Percentiles rank a stretch among this genome's conserved stretches.
Evolutionary conservation across 2,329 filamentous ascomycete genomes (phyloP).

Genomic region (Myriosclerotinia duriaeana): DNA sequence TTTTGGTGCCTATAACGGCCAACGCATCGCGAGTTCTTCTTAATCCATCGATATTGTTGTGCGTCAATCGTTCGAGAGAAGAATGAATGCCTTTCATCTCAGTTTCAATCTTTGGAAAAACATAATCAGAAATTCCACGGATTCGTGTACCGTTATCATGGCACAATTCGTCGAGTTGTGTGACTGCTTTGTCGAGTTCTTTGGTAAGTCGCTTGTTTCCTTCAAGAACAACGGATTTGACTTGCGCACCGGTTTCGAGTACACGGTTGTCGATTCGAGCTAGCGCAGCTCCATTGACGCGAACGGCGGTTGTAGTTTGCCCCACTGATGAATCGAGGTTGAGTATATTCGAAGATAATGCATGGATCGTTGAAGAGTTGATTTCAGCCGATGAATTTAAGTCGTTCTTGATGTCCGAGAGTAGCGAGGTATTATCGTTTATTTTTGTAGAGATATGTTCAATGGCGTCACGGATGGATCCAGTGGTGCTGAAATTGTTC

Average conservation of each 20-base stretch:
- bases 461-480: slow-evolving; percentile 26
- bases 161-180: slow-evolving; percentile 29
- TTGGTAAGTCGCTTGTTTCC: slow-evolving; percentile 24
- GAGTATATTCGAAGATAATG: slow-evolving; percentile 23
- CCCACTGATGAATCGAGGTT: slow-evolving; percentile 21
- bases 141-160: slow-evolving; percentile 31
- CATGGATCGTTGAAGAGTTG: slow-evolving; percentile 22
- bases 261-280: slow-evolving; percentile 32
- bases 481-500: slow-evolving; percentile 17
- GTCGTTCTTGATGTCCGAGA: slow-evolving; percentile 22
- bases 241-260: slow-evolving; percentile 31
- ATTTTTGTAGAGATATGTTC: slow-evolving; percentile 25
- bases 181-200: slow-evolving; percentile 22
- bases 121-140: slow-evolving; percentile 29
- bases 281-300: slow-evolving; percentile 32
- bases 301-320: slow-evolving; percentile 28
- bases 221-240: slow-evolving; percentile 29
- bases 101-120: slow-evolving; percentile 29
- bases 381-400: slow-evolving; percentile 19
- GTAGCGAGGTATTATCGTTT: slow-evolving; percentile 16
- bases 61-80: slow-evolving; percentile 19
- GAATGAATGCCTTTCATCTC: slow-evolving; percentile 24
- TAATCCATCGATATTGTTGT: slow-evolving; percentile 16
- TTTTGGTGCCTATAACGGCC: slow-evolving; percentile 30
- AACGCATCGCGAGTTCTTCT: slow-evolving; percentile 27